phyloP scores from a whole-genome alignment of 192 early-diverging fungal species.

The Umbelopsis vinacea region DNA sequence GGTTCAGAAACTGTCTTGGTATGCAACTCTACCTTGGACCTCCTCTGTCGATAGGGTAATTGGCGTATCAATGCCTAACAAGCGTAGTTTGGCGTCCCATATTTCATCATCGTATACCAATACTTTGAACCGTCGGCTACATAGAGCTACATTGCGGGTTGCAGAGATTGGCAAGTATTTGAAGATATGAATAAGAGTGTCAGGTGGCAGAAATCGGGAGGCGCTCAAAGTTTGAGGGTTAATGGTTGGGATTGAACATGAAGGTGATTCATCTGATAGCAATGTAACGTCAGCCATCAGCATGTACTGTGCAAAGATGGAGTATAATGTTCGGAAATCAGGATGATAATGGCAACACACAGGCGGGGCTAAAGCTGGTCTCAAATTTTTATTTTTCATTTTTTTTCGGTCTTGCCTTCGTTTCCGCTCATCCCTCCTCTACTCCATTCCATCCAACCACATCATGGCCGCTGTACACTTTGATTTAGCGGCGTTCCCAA shows the following conservation, averaged over 20 bases:
- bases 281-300: constrained; percentile 20
- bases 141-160: constrained; percentile 56
- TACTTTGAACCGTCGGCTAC: constrained; percentile 76
- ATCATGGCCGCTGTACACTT: constrained; percentile 28
- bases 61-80: constrained; percentile 48
- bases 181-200: constrained; percentile 52
- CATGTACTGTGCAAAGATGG: not conserved
- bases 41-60: constrained; percentile 12
- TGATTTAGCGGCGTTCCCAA: constrained; percentile 59
- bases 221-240: not conserved
- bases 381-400: constrained; percentile 4
- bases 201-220: constrained; percentile 41
- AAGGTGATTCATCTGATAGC: constrained; percentile 8
- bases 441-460: not conserved
- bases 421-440: constrained; percentile 13
- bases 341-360: constrained; percentile 13
- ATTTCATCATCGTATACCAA: constrained; percentile 78
- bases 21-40: constrained; percentile 18
- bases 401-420: not conserved
- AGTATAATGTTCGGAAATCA: constrained; percentile 9
- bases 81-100: constrained; percentile 67
- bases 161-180: constrained; percentile 50
- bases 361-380: constrained; percentile 2
- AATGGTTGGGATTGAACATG: constrained; percentile 14
- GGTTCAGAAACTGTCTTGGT: not conserved